Base-by-base conservation (phyloP, 192 early-diverging fungal species). In the Coemansia umbellata region DNA sequence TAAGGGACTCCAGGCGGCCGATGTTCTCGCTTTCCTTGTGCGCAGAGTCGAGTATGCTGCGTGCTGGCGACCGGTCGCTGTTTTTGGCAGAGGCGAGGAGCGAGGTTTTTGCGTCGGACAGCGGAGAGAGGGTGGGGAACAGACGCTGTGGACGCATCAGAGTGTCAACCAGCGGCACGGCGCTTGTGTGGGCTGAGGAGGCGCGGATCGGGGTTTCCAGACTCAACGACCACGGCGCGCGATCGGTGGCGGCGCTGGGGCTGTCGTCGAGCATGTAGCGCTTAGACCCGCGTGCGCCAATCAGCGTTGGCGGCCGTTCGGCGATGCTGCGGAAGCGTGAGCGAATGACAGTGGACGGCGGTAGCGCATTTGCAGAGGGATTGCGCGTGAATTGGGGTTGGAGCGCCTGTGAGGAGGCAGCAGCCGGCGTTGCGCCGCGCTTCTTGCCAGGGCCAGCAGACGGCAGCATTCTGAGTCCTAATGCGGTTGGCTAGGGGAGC, bases 281-380 rank as follows among this genome's bases (percentile, higher is more conserved):
- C 40, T 73, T 73, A 17, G 62, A 59, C 26, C 63, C 69, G 3
- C 58, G 68, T 7, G 45, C 35, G 6, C 42, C 39, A 8, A 37
- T n/a, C 22, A 13, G 30, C 15, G 45, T 18, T 7, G 50, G 41
- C 24, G 47, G 37, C 11, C 31, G 45, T 18, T 66, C 58, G 4
- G 49, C 53, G 4, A 73, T 39, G 31, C 30, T 53, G 11, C 37
- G 63, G 31, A 73, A 58, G 15, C 69, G 69, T n/a, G 69, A 58
- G 18, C 69, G 63, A 30, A 73, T 73, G 14, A 41, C 69, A 6
- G 69, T 66, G 13, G 69, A 73, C 11, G 69, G 63, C 43, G 69
- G 69, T 19, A 53, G 18, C 0, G 24, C 32, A 39, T 36, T 43
- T 18, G 36, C 42, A 13, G 60, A 23, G 15, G 18, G 47, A 8